Evolutionary conservation across 2,329 filamentous ascomycete genomes (phyloP).

Genomic region (Beauveria pseudobassiana): DNA sequence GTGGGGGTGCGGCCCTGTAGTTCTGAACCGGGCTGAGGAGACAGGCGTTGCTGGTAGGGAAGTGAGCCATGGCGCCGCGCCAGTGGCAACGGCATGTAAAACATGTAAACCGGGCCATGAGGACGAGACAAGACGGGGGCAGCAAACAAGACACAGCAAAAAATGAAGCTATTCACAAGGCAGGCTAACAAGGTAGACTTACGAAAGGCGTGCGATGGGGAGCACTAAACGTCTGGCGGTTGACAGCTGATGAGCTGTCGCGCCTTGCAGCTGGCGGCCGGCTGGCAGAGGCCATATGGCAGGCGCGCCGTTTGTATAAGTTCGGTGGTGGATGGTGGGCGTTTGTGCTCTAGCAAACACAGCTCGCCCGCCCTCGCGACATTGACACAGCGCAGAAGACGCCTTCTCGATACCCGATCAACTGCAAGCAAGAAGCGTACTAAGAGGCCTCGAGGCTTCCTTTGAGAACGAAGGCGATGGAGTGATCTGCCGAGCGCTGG

Average conservation of each 20-base stretch:
- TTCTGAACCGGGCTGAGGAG: neutral
- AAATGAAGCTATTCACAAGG: conserved; percentile 4
- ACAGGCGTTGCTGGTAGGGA: neutral
- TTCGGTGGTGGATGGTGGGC: neutral
- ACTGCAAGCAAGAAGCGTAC: neutral
- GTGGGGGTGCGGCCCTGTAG: neutral
- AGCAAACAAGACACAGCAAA: neutral
- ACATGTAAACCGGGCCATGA: neutral
- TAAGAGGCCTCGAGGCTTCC: neutral
- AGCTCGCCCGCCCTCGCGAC: neutral
- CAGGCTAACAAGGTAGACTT: neutral
- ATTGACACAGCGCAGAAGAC: neutral
- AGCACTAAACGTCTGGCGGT: conserved; percentile 3
- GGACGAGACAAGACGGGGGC: neutral
- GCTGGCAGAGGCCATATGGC: conserved; percentile 8
- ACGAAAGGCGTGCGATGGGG: conserved; percentile 6
- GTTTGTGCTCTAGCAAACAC: conserved; percentile 7
- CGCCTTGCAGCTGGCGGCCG: conserved; percentile 9
- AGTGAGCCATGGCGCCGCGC: neutral
- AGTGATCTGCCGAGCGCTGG: neutral
- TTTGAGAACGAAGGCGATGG: neutral
- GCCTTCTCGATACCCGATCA: neutral
- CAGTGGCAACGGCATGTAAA: neutral
- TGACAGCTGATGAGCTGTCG: conserved; percentile 2
- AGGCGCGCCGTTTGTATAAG: neutral